Percentiles rank a stretch among this genome's conserved stretches.
Evolutionary conservation across 1,284 basidiomycete species (phyloP).

Genomic region (Tilletia horrida): DNA sequence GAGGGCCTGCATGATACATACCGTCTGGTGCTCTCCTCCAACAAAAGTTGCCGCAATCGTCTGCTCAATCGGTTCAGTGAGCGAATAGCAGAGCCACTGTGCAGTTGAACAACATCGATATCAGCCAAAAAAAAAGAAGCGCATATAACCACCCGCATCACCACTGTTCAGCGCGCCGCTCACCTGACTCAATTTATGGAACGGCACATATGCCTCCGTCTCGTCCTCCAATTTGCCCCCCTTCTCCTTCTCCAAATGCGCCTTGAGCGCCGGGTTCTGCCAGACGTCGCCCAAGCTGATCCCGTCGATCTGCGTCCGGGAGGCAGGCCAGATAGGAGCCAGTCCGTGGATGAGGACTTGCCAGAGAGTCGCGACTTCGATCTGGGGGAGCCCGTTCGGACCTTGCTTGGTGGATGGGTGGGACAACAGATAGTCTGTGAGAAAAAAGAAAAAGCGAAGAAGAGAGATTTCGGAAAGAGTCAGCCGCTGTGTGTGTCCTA

Average conservation of each 20-base stretch:
- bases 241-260: not conserved
- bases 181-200: slow-evolving; percentile 71
- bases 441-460: not conserved
- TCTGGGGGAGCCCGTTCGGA: slow-evolving; percentile 34
- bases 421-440: slow-evolving; percentile 66
- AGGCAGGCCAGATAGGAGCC: slow-evolving; percentile 77
- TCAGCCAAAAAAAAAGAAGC: no score
- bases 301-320: slow-evolving; percentile 67
- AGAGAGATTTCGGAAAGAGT: not conserved
- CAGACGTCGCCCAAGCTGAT: slow-evolving; percentile 82
- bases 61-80: slow-evolving; percentile 41
- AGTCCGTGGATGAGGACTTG: slow-evolving; percentile 75
- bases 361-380: slow-evolving; percentile 64
- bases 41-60: slow-evolving; percentile 72
- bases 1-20: slow-evolving; percentile 56
- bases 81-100: slow-evolving; percentile 65
- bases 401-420: slow-evolving; percentile 46
- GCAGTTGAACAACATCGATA: not conserved
- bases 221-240: not conserved
- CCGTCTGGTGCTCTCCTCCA: slow-evolving; percentile 74
- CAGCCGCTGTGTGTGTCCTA: no score
- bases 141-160: not conserved
- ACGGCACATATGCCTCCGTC: slow-evolving; percentile 71
- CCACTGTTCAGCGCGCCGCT: not conserved
- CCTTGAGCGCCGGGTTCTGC: slow-evolving; percentile 58